A percentile compares a stretch with the other conserved stretches of the same genome.
Conservation (phyloP, 441 rosid genomes). For the Monsonia emarginata region DNA sequence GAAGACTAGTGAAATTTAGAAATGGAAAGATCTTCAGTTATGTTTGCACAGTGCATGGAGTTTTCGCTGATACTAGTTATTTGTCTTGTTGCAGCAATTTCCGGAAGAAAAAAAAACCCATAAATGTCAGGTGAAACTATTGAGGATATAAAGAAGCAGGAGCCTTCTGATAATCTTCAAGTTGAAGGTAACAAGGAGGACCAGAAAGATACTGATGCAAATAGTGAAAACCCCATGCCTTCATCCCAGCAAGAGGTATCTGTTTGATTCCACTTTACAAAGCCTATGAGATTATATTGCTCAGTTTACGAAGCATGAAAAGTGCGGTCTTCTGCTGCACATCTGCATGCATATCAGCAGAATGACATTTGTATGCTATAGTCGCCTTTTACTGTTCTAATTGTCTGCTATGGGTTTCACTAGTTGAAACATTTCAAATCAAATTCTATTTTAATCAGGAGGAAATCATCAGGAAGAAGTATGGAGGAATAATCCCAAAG, state of each 20-base stretch:
- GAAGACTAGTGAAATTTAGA: background rate
- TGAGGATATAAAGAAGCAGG: slow-evolving; percentile 34
- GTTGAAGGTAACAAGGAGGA: slow-evolving; percentile 21
- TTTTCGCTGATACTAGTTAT: background rate
- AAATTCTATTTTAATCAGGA: slow-evolving; percentile 26
- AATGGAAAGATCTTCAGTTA: background rate
- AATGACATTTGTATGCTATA: background rate
- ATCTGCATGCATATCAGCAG: background rate
- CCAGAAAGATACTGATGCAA: slow-evolving; percentile 22
- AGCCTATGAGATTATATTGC: background rate
- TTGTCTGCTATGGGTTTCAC: background rate
- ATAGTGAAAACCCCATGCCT: slow-evolving; percentile 27
- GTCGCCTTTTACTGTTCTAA: background rate
- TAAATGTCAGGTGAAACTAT: slow-evolving; percentile 18
- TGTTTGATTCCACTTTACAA: background rate
- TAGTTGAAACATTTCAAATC: background rate
- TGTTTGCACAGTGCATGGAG: background rate
- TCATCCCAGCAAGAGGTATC: slow-evolving; percentile 40
- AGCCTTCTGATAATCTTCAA: slow-evolving; percentile 20
- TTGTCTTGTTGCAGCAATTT: background rate
- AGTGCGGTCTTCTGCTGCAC: background rate
- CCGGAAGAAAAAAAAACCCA: background rate
- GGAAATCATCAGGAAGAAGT: slow-evolving; percentile 45
- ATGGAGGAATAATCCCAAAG: slow-evolving; percentile 45
- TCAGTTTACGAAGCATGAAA: background rate